phyloP scores from a whole-genome alignment of 140 eudicot species.

The Bidens hawaiensis region DNA sequence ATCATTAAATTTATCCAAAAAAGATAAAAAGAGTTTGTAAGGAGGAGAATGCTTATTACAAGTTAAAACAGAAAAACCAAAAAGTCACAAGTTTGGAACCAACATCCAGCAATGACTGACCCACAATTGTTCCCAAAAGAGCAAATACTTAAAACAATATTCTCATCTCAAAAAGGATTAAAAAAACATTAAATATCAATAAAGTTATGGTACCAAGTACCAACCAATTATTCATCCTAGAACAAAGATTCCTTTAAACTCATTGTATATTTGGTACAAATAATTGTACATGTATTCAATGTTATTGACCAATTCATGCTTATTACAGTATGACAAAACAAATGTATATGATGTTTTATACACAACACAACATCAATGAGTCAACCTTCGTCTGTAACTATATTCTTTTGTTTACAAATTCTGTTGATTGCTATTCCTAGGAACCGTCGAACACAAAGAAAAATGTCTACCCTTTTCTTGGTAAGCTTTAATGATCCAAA shows the following conservation, averaged over 20 bases:
- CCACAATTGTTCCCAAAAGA: conserved; percentile 19
- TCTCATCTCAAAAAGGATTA: neutral
- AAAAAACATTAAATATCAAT: neutral
- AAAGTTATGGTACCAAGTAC: neutral
- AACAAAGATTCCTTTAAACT: conserved; percentile 8
- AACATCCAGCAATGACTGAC: conserved; percentile 24
- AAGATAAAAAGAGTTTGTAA: neutral
- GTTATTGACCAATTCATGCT: conserved; percentile 13
- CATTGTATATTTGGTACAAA: neutral
- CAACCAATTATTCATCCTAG: conserved; percentile 12
- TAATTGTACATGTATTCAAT: neutral
- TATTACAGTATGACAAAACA: neutral
- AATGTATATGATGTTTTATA: conserved; percentile 19
- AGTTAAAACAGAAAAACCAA: conserved; percentile 8
- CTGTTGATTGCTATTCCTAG: conserved; percentile 18
- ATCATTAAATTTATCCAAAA: neutral
- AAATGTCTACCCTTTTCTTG: conserved; percentile 46
- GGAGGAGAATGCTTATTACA: neutral
- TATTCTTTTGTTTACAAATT: conserved; percentile 17
- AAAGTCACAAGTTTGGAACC: conserved; percentile 25
- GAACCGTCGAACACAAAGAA: conserved; percentile 28
- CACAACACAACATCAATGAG: conserved; percentile 27
- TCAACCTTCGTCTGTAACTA: conserved; percentile 15
- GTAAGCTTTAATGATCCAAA: conserved; percentile 43
- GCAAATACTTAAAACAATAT: conserved; percentile 14